Evolutionary conservation across 441 rosid genomes (phyloP).

Genomic region (Brassica balearica): DNA sequence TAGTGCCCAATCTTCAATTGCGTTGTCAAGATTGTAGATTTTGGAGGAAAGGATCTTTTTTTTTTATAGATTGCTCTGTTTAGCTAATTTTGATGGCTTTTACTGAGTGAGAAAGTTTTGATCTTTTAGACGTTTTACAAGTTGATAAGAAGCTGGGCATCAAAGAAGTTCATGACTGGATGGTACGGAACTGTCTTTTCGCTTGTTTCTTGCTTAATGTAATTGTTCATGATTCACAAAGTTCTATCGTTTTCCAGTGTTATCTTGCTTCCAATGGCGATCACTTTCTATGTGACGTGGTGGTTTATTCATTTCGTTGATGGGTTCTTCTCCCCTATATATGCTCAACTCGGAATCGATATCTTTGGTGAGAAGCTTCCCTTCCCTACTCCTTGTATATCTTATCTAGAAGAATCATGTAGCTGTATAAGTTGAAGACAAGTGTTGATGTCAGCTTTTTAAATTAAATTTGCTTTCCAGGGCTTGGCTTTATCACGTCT

Average conservation of each 20-base stretch:
- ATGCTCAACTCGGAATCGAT: constrained; percentile 87
- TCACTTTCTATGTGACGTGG: constrained; percentile 97
- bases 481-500: constrained; percentile 95
- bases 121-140: constrained; percentile 82
- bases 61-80: not conserved
- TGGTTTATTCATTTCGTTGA: constrained; percentile 99
- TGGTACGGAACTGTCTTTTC: constrained; percentile 57
- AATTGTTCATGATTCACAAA: not conserved
- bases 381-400: no score
- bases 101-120: constrained; percentile 5
- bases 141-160: constrained; percentile 94
- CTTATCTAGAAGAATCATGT: no score
- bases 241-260: constrained; percentile 64
- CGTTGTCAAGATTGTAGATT: not conserved
- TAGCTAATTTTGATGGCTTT: not conserved
- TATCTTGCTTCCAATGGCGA: constrained; percentile 92
- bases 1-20: not conserved
- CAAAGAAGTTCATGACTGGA: constrained; percentile 99
- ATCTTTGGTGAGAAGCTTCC: constrained; percentile 69
- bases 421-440: not conserved
- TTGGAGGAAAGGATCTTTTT: not conserved
- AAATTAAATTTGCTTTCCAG: constrained; percentile 45
- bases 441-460: constrained; percentile 19
- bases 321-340: constrained; percentile 96
- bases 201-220: not conserved